Percentiles rank a stretch among this genome's conserved stretches.
Conservation (phyloP, 768 basidiomycete species). For the Fistulinella prunicolor region DNA sequence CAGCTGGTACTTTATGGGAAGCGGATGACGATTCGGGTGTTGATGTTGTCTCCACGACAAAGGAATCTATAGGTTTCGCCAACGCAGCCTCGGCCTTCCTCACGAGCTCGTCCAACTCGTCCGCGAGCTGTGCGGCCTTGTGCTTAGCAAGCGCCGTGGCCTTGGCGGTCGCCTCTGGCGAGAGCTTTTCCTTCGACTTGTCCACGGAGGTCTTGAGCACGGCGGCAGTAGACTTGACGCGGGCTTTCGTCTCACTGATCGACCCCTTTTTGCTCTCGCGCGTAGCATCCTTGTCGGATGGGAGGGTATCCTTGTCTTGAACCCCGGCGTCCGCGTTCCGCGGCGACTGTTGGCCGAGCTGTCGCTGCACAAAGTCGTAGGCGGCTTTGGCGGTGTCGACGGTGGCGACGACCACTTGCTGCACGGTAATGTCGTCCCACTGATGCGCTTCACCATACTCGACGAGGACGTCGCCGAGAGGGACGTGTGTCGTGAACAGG, state of each 20-base stretch:
- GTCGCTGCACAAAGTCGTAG: constrained; percentile 52
- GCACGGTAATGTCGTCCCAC: constrained; percentile 74
- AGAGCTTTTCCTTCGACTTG: constrained; percentile 33
- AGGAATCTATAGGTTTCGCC: constrained; percentile 36
- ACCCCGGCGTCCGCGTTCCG: constrained; percentile 26
- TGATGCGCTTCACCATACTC: constrained; percentile 77
- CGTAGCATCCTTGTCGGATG: constrained; percentile 30
- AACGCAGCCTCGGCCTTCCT: constrained; percentile 72
- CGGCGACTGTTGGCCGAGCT: constrained; percentile 37
- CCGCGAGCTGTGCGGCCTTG: constrained; percentile 49
- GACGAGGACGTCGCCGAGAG: constrained; percentile 71
- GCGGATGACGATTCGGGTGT: constrained; percentile 24
- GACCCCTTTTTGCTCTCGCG: constrained; percentile 38
- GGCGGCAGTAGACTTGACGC: constrained; percentile 39
- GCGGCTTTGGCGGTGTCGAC: constrained; percentile 46
- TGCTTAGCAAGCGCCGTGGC: constrained; percentile 43
- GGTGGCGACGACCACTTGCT: constrained; percentile 52
- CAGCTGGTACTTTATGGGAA: constrained; percentile 23
- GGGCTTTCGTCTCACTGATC: constrained; percentile 43
- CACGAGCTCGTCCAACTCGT: constrained; percentile 66
- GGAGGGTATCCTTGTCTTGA: constrained; percentile 16
- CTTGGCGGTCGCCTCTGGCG: constrained; percentile 31
- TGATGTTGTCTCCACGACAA: constrained; percentile 20
- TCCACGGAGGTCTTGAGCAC: constrained; percentile 50
- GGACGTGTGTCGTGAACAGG: constrained; percentile 78